phyloP scores from a whole-genome alignment of 352 stramenopile species.

The Phytopythium delawarense region DNA sequence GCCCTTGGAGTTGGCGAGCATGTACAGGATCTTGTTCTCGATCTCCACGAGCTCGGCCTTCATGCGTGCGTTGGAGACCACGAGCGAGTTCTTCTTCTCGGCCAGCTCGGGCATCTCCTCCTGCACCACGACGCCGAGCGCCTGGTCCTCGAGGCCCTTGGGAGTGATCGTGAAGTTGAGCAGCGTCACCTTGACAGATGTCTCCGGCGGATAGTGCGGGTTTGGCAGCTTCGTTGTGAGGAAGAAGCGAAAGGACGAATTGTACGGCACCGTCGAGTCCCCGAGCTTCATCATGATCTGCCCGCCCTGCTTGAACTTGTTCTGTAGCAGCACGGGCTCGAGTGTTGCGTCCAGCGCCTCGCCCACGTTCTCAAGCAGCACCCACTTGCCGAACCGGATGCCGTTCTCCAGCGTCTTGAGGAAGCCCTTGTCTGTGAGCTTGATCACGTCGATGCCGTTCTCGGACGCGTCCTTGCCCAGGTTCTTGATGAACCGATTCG shows the following conservation, averaged over 20 bases:
- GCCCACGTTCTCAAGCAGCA: slow-evolving; percentile 88
- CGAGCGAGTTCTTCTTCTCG: slow-evolving; percentile 92
- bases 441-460: slow-evolving; percentile 91
- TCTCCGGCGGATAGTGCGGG: slow-evolving; percentile 91
- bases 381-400: slow-evolving; percentile 90
- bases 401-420: slow-evolving; percentile 86
- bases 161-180: slow-evolving; percentile 93
- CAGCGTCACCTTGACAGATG: slow-evolving; percentile 90
- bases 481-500: slow-evolving; percentile 91
- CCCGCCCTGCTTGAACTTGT: slow-evolving; percentile 91
- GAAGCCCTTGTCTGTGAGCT: slow-evolving; percentile 86
- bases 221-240: slow-evolving; percentile 94
- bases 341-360: slow-evolving; percentile 89
- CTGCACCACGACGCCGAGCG: slow-evolving; percentile 89
- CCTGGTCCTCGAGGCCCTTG: slow-evolving; percentile 89
- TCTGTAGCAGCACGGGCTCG: slow-evolving; percentile 87
- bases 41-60: slow-evolving; percentile 92
- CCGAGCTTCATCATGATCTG: slow-evolving; percentile 93
- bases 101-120: slow-evolving; percentile 93
- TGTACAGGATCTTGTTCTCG: slow-evolving; percentile 93
- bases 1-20: slow-evolving; percentile 91
- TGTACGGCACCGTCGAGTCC: slow-evolving; percentile 90
- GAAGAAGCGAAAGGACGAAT: slow-evolving; percentile 88
- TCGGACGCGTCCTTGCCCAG: slow-evolving; percentile 81
- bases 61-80: slow-evolving; percentile 90